Conservation (phyloP, 495 filamentous ascomycete genomes). For the Xanthoparmelia taractica region DNA sequence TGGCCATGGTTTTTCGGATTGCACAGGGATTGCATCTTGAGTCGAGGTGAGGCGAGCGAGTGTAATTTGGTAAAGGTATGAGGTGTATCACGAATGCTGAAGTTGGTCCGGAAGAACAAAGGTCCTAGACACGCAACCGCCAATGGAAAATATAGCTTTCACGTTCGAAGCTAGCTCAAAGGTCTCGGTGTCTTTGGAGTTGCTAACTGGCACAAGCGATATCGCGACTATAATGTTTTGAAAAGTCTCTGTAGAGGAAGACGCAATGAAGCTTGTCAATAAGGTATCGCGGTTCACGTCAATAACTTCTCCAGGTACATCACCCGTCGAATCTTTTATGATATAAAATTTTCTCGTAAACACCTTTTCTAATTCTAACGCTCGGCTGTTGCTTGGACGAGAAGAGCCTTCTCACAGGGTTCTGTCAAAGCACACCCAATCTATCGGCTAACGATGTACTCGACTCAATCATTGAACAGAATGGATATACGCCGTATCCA, state of each 20-base stretch:
- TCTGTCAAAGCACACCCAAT: conserved; percentile 21
- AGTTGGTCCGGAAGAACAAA: conserved; percentile 14
- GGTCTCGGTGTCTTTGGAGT: conserved; percentile 8
- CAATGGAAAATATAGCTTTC: conserved; percentile 8
- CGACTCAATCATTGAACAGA: conserved; percentile 22
- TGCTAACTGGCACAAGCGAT: conserved; percentile 15
- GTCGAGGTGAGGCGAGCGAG: conserved; percentile 10
- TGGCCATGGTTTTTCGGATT: conserved; percentile 21
- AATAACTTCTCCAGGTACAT: not conserved
- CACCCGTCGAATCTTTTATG: conserved; percentile 13
- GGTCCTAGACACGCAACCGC: conserved; percentile 12
- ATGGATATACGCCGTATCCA: conserved; percentile 14
- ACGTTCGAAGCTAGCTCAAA: conserved; percentile 4
- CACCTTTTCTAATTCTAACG: conserved; percentile 10
- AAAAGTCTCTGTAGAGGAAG: conserved; percentile 4
- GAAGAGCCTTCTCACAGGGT: conserved; percentile 4
- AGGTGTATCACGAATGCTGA: conserved; percentile 12
- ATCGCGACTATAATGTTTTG: conserved; percentile 15
- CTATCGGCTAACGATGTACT: conserved; percentile 12
- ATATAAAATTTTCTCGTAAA: conserved; percentile 14
- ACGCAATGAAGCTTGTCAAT: conserved; percentile 4
- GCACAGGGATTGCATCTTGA: conserved; percentile 21
- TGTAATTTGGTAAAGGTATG: conserved; percentile 7
- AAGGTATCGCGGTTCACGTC: conserved; percentile 11
- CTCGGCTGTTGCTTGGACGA: conserved; percentile 16